These are phyloP conservation scores for Zoysia japonica DNA, from an alignment of 176 grass and related monocot species.

Conservation along the genomic window DNA sequence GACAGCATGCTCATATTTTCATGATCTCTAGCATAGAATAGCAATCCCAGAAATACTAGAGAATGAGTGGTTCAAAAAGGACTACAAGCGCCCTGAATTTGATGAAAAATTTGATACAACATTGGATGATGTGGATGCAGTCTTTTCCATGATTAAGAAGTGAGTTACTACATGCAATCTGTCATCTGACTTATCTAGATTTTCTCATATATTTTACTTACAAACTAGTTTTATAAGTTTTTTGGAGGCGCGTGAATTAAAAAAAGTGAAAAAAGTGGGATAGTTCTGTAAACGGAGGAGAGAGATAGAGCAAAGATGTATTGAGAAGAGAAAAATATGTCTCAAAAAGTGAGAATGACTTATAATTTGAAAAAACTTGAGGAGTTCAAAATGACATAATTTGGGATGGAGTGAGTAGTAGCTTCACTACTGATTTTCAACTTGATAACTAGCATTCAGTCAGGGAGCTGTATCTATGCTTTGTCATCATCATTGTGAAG, in stretches of 20 bases:
- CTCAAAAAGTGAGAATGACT: too few relatives aligned
- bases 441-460: too few relatives aligned
- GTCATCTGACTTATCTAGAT: slow-evolving; percentile 9
- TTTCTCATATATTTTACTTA: neutral
- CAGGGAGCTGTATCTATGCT: too few relatives aligned
- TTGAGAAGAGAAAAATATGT: too few relatives aligned
- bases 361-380: too few relatives aligned
- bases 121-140: slow-evolving; percentile 83
- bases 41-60: slow-evolving; percentile 85
- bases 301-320: too few relatives aligned
- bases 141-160: slow-evolving; percentile 80
- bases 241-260: too few relatives aligned
- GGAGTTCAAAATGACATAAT: too few relatives aligned
- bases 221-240: neutral
- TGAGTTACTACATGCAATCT: slow-evolving; percentile 36
- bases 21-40: slow-evolving; percentile 57
- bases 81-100: slow-evolving; percentile 69
- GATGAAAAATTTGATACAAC: slow-evolving; percentile 69
- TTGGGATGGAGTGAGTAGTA: neutral
- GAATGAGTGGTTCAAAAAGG: slow-evolving; percentile 90
- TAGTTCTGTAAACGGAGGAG: too few relatives aligned
- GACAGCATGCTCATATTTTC: slow-evolving; percentile 20
- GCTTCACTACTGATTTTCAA: slow-evolving; percentile 1
- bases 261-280: too few relatives aligned
- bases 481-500: too few relatives aligned